phyloP scores from a whole-genome alignment of 257 asterid genomes.

The Catharanthus roseus region DNA sequence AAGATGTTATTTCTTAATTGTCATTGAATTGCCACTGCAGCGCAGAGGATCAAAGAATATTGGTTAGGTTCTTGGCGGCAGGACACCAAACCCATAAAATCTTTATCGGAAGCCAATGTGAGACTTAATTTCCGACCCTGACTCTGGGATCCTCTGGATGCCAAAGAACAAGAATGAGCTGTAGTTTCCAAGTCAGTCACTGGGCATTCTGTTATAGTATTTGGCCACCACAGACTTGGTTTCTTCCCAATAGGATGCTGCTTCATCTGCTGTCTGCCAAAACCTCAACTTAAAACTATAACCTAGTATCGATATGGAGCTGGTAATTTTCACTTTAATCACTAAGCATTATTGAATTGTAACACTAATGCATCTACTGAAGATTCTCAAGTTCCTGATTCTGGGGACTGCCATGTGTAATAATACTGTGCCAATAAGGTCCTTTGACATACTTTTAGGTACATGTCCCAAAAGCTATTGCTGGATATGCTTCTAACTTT shows the following conservation, averaged over 20 bases:
- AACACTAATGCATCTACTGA: background rate
- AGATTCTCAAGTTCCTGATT: slow-evolving; percentile 10
- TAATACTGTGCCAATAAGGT: background rate
- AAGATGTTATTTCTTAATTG: slow-evolving; percentile 52
- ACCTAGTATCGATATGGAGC: background rate
- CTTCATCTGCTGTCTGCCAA: background rate
- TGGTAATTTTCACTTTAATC: slow-evolving; percentile 4
- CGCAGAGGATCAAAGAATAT: slow-evolving; percentile 26
- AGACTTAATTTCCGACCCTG: background rate
- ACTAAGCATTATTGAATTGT: background rate
- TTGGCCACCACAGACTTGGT: background rate
- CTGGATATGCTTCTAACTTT: background rate
- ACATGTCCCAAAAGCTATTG: background rate
- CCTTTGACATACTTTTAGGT: slow-evolving; percentile 2
- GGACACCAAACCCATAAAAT: background rate
- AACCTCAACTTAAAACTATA: background rate
- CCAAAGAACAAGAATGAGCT: background rate
- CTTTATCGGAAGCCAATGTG: background rate
- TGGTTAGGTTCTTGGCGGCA: slow-evolving; percentile 16
- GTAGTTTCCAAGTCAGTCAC: background rate
- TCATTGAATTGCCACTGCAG: slow-evolving; percentile 52
- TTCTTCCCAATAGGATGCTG: slow-evolving; percentile 6
- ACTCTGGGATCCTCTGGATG: background rate
- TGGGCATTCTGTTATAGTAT: background rate
- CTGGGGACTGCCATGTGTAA: background rate